phyloP scores from a whole-genome alignment of 345 rosid genomes.

The Acer yangbiense region DNA sequence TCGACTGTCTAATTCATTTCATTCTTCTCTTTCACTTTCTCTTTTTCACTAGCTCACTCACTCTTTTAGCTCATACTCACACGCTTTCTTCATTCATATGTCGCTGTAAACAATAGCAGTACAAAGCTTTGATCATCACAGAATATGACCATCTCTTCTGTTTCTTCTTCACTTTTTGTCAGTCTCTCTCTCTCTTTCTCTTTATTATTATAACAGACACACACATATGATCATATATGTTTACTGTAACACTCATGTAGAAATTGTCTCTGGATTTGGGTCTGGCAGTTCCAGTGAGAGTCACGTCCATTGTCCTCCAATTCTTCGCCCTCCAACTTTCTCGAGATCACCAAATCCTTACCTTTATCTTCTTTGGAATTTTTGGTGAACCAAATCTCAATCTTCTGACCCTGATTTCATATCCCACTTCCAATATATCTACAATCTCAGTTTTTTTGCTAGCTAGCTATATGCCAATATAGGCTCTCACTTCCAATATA shows the following conservation, averaged over 20 bases:
- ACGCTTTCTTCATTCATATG: conserved; percentile 27
- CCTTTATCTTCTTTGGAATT: conserved; percentile 34
- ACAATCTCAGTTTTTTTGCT: not conserved
- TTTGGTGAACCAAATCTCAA: conserved; percentile 27
- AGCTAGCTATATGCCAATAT: too few species aligned
- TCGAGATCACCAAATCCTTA: conserved; percentile 38
- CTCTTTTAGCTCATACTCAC: conserved; percentile 17
- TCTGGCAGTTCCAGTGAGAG: conserved; percentile 30
- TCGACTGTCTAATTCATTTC: conserved; percentile 30
- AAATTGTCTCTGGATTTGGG: conserved; percentile 35
- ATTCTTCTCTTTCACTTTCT: not conserved
- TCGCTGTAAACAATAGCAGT: conserved; percentile 29
- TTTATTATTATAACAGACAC: conserved; percentile 8
- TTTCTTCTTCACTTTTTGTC: conserved; percentile 40
- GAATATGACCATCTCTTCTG: conserved; percentile 26
- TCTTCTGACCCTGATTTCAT: conserved; percentile 15
- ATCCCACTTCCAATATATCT: not conserved
- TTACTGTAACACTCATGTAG: conserved; percentile 19
- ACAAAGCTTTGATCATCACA: conserved; percentile 34
- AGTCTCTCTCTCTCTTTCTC: conserved; percentile 19
- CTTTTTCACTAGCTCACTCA: not conserved
- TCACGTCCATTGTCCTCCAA: conserved; percentile 35
- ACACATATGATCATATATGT: not conserved
- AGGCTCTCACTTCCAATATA: too few species aligned
- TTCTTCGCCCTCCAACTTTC: conserved; percentile 39